These are phyloP conservation scores for Geotrichum phurueaensis DNA, from an alignment of 1,139 yeast species.

Conservation along the genomic window DNA sequence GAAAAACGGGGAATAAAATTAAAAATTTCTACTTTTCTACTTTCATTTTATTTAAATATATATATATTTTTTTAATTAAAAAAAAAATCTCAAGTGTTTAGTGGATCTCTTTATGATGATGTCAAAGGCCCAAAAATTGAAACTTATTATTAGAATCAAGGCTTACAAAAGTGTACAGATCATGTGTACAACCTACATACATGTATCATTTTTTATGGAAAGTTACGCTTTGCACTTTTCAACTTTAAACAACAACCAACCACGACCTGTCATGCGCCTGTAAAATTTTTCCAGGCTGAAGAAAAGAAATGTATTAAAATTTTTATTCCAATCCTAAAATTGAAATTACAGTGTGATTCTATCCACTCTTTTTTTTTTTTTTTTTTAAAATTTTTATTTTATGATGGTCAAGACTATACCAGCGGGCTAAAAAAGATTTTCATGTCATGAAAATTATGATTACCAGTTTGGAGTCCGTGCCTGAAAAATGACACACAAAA, in stretches of 20 bases:
- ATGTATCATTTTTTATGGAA: background rate
- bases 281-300: background rate
- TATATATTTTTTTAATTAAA: background rate
- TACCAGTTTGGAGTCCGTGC: no score
- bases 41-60: background rate
- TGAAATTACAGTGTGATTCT: no score
- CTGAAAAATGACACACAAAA: no score
- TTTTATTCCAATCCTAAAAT: no score
- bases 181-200: background rate
- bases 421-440: no score
- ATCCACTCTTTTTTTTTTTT: no score
- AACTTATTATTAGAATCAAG: background rate
- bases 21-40: background rate
- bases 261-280: background rate
- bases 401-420: no score
- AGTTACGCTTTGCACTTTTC: background rate
- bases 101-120: background rate
- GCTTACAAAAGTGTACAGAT: background rate
- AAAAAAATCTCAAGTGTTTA: background rate
- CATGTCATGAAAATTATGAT: no score
- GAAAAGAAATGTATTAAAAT: no score
- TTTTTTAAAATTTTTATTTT: no score
- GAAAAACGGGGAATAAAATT: background rate
- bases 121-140: background rate
- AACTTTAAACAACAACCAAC: background rate